A percentile compares a stretch with the other conserved stretches of the same genome.
These are phyloP conservation scores for Podila epicladia DNA, from an alignment of 192 early-diverging fungal species.

Conservation along the genomic window DNA sequence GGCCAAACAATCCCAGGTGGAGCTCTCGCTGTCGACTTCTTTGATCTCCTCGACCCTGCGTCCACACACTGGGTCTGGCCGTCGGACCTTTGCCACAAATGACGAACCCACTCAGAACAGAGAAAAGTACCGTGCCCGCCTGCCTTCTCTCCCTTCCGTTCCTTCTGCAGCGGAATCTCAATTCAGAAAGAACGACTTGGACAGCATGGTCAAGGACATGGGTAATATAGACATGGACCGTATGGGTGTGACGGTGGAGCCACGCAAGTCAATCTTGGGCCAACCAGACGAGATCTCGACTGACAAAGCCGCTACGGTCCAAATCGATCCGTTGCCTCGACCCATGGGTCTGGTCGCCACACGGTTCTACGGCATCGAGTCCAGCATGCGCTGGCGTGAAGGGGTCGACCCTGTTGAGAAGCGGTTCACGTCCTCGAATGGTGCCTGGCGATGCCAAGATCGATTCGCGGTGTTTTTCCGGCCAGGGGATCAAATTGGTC, in stretches of 20 bases:
- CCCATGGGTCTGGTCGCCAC: slow-evolving; percentile 33
- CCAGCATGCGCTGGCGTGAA: slow-evolving; percentile 50
- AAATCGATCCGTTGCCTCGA: slow-evolving; percentile 1
- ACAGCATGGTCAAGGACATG: background rate
- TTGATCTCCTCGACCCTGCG: slow-evolving; percentile 3
- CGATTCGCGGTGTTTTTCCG: slow-evolving; percentile 48
- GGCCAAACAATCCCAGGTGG: background rate
- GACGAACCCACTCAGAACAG: slow-evolving; percentile 2
- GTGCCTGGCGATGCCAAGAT: slow-evolving; percentile 49
- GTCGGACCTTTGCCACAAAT: slow-evolving; percentile 2
- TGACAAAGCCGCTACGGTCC: slow-evolving; percentile 2
- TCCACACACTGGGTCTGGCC: background rate
- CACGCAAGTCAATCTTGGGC: background rate
- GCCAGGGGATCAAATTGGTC: slow-evolving; percentile 42
- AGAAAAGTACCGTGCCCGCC: slow-evolving; percentile 12
- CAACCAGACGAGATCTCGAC: background rate
- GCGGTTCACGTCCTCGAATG: slow-evolving; percentile 43
- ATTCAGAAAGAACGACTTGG: background rate
- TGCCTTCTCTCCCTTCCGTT: background rate
- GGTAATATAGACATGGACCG: background rate
- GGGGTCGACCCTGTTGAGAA: slow-evolving; percentile 44
- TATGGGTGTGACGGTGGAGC: slow-evolving; percentile 15
- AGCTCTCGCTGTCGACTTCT: slow-evolving; percentile 12
- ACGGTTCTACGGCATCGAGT: slow-evolving; percentile 45
- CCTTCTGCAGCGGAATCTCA: background rate